phyloP scores from a whole-genome alignment of 768 basidiomycete genomes.

The Ramaria sp. region DNA sequence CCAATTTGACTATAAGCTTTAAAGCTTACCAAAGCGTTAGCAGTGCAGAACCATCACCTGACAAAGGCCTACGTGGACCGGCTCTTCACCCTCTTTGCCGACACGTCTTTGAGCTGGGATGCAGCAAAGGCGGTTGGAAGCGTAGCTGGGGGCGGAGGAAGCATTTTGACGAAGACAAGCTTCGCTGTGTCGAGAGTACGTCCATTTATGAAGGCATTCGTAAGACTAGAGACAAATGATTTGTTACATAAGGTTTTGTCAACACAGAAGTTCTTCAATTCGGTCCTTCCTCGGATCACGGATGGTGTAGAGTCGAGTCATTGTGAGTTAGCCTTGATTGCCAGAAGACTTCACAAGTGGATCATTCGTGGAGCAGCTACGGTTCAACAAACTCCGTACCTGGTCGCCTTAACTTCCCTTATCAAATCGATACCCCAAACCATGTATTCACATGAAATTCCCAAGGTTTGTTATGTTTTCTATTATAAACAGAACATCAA shows the following conservation, averaged over 20 bases:
- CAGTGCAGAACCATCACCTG: conserved; percentile 59
- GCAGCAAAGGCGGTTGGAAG: conserved; percentile 71
- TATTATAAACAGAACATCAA: neutral
- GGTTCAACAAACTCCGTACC: conserved; percentile 50
- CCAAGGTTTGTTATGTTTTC: conserved; percentile 21
- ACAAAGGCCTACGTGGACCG: conserved; percentile 47
- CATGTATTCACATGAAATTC: conserved; percentile 59
- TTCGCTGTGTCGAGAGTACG: conserved; percentile 68
- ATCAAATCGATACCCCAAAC: conserved; percentile 72
- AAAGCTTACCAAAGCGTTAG: conserved; percentile 70
- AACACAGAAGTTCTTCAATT: conserved; percentile 64
- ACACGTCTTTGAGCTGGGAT: conserved; percentile 51
- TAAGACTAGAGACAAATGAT: neutral
- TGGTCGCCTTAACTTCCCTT: conserved; percentile 76
- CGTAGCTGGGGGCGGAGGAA: conserved; percentile 46
- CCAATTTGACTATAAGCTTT: neutral
- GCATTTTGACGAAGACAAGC: conserved; percentile 64
- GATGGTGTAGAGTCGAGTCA: conserved; percentile 37
- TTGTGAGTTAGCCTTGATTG: neutral
- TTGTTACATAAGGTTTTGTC: conserved; percentile 49
- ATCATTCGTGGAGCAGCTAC: conserved; percentile 28
- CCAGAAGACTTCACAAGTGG: neutral
- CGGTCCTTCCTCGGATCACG: conserved; percentile 66
- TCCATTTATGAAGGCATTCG: neutral
- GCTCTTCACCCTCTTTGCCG: conserved; percentile 62